Conservation (phyloP, 2,329 filamentous ascomycete genomes). For the Talaromyces sp. region DNA sequence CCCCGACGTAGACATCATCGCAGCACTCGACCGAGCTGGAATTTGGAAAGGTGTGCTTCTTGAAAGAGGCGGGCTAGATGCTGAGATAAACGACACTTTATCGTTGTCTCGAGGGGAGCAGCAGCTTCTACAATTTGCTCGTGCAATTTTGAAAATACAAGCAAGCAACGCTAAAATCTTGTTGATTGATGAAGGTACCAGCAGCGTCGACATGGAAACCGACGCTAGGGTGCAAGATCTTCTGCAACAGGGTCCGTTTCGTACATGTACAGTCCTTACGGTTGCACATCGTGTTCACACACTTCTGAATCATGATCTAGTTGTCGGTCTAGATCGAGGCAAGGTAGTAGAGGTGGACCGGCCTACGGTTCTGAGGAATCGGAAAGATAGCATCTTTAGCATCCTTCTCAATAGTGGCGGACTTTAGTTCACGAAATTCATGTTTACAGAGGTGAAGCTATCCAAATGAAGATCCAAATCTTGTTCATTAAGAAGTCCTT, state of each 20-base stretch:
- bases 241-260: not conserved
- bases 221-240: not conserved
- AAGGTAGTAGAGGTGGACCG: constrained; percentile 25
- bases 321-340: constrained; percentile 31
- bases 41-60: constrained; percentile 28
- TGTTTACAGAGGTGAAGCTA: not conserved
- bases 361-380: not conserved
- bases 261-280: constrained; percentile 52
- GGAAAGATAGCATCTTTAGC: not conserved
- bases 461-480: not conserved
- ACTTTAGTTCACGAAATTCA: not conserved
- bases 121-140: constrained; percentile 59
- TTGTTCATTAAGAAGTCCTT: not conserved
- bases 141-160: constrained; percentile 46
- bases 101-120: constrained; percentile 52
- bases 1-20: constrained; percentile 30
- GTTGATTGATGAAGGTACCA: constrained; percentile 40
- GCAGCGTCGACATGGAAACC: constrained; percentile 46
- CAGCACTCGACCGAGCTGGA: constrained; percentile 32
- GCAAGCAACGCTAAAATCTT: constrained; percentile 28
- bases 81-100: constrained; percentile 42
- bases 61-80: constrained; percentile 34
- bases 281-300: constrained; percentile 52
- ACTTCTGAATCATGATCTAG: constrained; percentile 32
- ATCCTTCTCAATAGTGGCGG: not conserved